Conservation (phyloP, 2,329 filamentous ascomycete species). For the Cercospora zeae-maydis region DNA sequence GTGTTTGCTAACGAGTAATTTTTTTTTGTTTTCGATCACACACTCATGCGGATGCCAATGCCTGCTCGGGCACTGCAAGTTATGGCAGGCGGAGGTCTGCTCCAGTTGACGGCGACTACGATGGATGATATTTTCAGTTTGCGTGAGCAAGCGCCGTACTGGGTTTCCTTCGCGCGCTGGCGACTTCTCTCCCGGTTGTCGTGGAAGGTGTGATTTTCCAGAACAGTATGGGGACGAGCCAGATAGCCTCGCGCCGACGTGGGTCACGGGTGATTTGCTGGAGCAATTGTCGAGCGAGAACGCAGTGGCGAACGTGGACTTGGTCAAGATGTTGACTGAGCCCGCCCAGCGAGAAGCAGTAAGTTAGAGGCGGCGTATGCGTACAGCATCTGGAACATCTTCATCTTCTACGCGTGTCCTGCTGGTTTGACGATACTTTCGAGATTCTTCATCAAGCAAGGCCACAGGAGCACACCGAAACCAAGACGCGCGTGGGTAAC, state of each 20-base stretch:
- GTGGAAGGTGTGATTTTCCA: conserved; percentile 52
- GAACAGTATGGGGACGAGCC: conserved; percentile 38
- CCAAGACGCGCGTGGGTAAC: neutral
- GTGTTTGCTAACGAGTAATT: neutral
- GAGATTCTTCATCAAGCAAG: neutral
- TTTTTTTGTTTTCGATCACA: neutral
- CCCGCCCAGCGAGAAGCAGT: conserved; percentile 40
- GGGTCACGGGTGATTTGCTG: conserved; percentile 32
- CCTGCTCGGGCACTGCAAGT: conserved; percentile 53
- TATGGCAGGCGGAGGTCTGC: conserved; percentile 51
- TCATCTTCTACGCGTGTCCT: conserved; percentile 41
- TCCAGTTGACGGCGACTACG: conserved; percentile 51
- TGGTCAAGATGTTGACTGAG: conserved; percentile 42
- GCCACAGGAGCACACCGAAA: neutral
- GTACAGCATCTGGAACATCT: conserved; percentile 49
- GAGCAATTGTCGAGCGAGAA: conserved; percentile 40
- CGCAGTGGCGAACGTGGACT: conserved; percentile 48
- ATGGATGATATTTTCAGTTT: conserved; percentile 55
- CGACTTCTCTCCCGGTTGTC: conserved; percentile 48
- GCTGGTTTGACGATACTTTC: neutral
- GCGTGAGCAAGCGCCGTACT: conserved; percentile 53
- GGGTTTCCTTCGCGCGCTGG: conserved; percentile 46
- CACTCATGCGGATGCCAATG: conserved; percentile 52
- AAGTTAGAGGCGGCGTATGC: conserved; percentile 47
- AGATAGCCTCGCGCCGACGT: conserved; percentile 12